A percentile compares a stretch with the other conserved stretches of the same genome.
Conservation (phyloP, 768 basidiomycete genomes). For the Lentinula lateritia region DNA sequence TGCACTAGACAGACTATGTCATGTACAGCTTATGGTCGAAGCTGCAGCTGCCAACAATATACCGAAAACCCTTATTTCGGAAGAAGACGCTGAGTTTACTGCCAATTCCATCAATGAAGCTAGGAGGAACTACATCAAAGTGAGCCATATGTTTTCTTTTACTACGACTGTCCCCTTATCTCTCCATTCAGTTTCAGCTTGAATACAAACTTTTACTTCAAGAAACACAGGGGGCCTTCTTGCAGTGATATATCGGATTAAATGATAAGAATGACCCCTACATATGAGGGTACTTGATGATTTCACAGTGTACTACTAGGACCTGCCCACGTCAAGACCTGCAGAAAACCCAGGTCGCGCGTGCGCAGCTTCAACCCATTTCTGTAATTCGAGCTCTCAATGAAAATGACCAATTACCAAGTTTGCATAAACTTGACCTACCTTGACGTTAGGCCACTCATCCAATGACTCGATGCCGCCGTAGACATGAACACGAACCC, state of each 20-base stretch:
- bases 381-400: conserved; percentile 6
- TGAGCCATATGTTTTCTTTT: not conserved
- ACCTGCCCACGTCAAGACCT: conserved; percentile 1
- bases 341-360: conserved; percentile 9
- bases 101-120: conserved; percentile 17
- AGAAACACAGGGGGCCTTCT: conserved; percentile 21
- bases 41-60: conserved; percentile 27
- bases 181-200: conserved; percentile 18
- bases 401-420: not conserved
- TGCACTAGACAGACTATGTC: conserved; percentile 38
- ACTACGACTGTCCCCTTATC: not conserved
- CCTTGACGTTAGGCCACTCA: conserved; percentile 61
- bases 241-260: conserved; percentile 13
- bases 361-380: conserved; percentile 17
- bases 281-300: too few relatives aligned
- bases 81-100: conserved; percentile 20
- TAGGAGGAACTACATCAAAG: conserved; percentile 12
- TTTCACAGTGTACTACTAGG: not conserved
- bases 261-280: not conserved
- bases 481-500: conserved; percentile 47
- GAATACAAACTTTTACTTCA: conserved; percentile 20
- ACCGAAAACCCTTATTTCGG: conserved; percentile 17
- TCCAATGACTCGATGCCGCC: conserved; percentile 54
- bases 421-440: conserved; percentile 8
- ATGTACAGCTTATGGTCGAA: conserved; percentile 40